These are phyloP conservation scores for Microsporum canis DNA, from an alignment of 2,329 filamentous ascomycete genomes.

Conservation along the genomic window DNA sequence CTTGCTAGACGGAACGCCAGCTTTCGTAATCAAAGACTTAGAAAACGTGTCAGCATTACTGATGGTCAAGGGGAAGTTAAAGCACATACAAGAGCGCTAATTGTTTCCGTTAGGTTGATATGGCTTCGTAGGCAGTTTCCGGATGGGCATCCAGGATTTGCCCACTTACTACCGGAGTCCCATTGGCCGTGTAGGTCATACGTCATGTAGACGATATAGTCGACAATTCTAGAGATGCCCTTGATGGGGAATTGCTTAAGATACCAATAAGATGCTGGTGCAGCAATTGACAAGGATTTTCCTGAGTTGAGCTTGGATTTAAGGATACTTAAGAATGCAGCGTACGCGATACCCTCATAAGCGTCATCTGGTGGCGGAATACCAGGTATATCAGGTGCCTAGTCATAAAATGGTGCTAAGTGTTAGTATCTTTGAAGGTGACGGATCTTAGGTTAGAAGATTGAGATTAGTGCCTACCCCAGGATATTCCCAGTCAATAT, in stretches of 20 bases:
- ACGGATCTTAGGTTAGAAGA: no score
- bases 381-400: constrained; percentile 23
- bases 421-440: no score
- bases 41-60: no score
- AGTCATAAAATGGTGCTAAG: no score
- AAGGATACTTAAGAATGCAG: constrained; percentile 18
- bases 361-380: constrained; percentile 22
- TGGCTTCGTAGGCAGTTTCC: constrained; percentile 26
- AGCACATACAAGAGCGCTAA: constrained; percentile 17
- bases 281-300: constrained; percentile 19
- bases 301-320: constrained; percentile 7
- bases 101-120: constrained; percentile 33
- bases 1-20: constrained; percentile 26
- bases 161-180: constrained; percentile 14
- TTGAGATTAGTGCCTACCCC: constrained; percentile 11
- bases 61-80: no score
- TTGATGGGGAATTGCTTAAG: constrained; percentile 20
- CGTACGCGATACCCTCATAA: constrained; percentile 25
- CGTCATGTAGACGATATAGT: constrained; percentile 28
- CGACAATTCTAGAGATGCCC: constrained; percentile 18
- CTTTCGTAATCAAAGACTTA: constrained; percentile 23
- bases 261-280: constrained; percentile 24
- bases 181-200: constrained; percentile 26
- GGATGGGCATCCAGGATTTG: constrained; percentile 16
- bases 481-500: constrained; percentile 31